A percentile compares a stretch with the other conserved stretches of the same genome.
Conservation (phyloP, 192 early-diverging fungal genomes). For the Linnemannia exigua region DNA sequence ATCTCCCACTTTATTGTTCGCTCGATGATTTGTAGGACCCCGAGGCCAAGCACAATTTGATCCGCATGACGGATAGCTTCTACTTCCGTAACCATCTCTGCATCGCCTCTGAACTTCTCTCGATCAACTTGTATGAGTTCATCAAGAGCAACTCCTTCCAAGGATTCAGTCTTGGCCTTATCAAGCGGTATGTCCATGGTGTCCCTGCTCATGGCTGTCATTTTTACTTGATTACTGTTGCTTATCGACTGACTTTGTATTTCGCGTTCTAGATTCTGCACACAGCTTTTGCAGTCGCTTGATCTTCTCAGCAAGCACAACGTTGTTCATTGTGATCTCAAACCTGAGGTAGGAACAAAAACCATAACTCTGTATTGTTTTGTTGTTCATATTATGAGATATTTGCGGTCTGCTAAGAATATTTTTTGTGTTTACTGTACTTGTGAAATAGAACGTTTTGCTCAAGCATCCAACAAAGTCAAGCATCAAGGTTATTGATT, state of each 20-base stretch:
- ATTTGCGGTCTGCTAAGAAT: not conserved
- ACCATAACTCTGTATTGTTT: constrained; percentile 29
- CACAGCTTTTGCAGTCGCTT: constrained; percentile 89
- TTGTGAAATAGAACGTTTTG: constrained; percentile 78
- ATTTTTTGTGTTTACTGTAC: not conserved
- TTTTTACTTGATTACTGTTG: not conserved
- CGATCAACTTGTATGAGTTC: constrained; percentile 97
- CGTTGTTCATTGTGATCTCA: constrained; percentile 97
- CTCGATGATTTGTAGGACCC: constrained; percentile 72
- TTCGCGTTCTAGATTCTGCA: constrained; percentile 73
- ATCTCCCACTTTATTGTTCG: not conserved
- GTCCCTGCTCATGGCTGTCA: not conserved
- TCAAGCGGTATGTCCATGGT: constrained; percentile 63
- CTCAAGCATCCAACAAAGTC: constrained; percentile 79
- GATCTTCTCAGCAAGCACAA: constrained; percentile 76
- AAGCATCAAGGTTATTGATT: constrained; percentile 98
- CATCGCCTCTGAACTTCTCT: constrained; percentile 94
- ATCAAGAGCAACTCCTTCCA: constrained; percentile 93
- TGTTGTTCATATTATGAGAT: constrained; percentile 16
- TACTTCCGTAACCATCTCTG: constrained; percentile 97
- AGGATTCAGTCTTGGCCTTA: constrained; percentile 85
- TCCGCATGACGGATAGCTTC: constrained; percentile 94
- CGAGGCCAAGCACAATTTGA: constrained; percentile 80
- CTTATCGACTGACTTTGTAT: constrained; percentile 3
- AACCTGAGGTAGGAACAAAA: constrained; percentile 83